Conservation (phyloP, 768 basidiomycete genomes). For the Jaapia argillacea region DNA sequence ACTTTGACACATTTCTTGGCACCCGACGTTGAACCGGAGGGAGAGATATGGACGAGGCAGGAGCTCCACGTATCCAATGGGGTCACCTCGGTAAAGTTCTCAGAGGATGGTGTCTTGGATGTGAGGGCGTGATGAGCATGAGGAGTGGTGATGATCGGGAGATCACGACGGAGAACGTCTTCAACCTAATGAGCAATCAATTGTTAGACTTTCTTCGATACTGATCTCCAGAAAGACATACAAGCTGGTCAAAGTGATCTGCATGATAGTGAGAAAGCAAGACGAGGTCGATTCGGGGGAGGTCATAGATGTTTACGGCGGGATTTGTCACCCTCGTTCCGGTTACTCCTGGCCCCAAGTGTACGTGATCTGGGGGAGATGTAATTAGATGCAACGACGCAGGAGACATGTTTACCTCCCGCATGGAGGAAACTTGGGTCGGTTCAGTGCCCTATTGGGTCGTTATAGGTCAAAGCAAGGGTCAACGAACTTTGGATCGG, state of each 20-base stretch:
- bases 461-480: too few relatives aligned
- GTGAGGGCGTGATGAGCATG: constrained; percentile 17
- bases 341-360: constrained; percentile 19
- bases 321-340: constrained; percentile 19
- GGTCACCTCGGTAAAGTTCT: constrained; percentile 6
- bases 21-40: background rate
- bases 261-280: constrained; percentile 18
- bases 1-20: constrained; percentile 9
- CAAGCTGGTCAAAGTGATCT: constrained; percentile 24
- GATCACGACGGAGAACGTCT: constrained; percentile 18
- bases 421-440: too few relatives aligned
- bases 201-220: background rate
- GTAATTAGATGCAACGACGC: background rate
- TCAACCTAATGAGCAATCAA: constrained; percentile 16
- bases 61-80: background rate
- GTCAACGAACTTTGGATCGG: constrained; percentile 18
- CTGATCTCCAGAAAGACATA: background rate
- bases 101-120: constrained; percentile 8
- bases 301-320: constrained; percentile 17
- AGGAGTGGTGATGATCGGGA: constrained; percentile 22
- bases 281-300: constrained; percentile 21
- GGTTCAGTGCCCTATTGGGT: too few relatives aligned
- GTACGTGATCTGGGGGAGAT: constrained; percentile 13
- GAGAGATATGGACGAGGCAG: background rate
- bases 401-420: too few relatives aligned